Evolutionary conservation across 306 rosid genomes (phyloP), one percentile per base, ranked within the genome.

Genomic region (Pyrus communis): DNA sequence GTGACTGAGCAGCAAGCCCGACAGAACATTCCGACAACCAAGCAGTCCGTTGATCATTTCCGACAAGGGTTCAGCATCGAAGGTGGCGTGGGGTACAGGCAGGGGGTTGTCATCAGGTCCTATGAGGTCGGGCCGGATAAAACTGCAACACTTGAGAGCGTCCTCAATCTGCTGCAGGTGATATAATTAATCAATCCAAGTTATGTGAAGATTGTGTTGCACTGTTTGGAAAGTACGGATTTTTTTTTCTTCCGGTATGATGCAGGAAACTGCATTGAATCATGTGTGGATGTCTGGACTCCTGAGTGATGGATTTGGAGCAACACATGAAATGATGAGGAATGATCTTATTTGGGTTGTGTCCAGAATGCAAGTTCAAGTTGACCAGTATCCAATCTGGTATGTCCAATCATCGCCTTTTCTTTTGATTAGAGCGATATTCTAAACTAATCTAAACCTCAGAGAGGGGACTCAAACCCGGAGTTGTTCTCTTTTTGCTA

Each of bases 251-350:
- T 9, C 21, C 19, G 33, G 17, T 28, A 22, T 84, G 87, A 22
- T 84, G 88, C 73, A 94, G 97, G 98, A 94, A 84, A 92, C 97
- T 38, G 97, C 98, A 65, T 69, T 95, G 54, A 92, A 90, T 80
- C 97, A 90, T 84, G 97, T 95, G 25, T 95, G 97, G 97, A 95
- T 92, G 97, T 95, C 97, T 46, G 96, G 97, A 33, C 78, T 95
- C 27, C 91, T 95, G 3, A 43, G 98, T 78, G 90, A 95, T 78
- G 98, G 97, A 28, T 95, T 95, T 89, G 98, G 98, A 11, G 97
- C 98, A 54, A 92, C 97, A 5, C 98, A 89, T 70, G 98, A 93
- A 81, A 95, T 92, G 98, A 85, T 83, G 82, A 92, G 70, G 82
- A 85, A 90, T 70, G 88, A 89, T 79, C 98, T 94, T 78, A 89